A percentile compares a stretch with the other conserved stretches of the same genome.
phyloP scores from a whole-genome alignment of 192 early-diverging fungal genomes.

The Linnemannia zychae region DNA sequence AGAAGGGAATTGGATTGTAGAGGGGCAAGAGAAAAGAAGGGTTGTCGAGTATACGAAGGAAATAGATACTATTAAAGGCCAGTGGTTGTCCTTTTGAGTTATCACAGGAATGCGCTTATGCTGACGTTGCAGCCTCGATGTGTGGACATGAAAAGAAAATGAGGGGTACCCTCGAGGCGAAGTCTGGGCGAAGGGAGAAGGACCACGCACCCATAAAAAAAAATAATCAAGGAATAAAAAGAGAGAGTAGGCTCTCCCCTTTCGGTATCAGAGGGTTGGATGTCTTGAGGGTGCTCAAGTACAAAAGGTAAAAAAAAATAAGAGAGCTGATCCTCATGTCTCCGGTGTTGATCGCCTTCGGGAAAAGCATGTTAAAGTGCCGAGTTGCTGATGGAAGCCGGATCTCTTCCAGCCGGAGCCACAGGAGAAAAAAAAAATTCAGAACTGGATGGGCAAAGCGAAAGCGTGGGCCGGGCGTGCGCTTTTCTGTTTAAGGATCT shows the following conservation, averaged over 20 bases:
- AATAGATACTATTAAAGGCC: not conserved
- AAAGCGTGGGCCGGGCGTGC: not conserved
- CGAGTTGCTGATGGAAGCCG: not conserved
- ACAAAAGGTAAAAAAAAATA: not conserved
- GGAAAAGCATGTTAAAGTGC: not conserved
- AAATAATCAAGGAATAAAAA: not conserved
- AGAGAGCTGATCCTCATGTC: not conserved
- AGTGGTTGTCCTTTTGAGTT: not conserved
- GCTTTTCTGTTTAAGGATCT: not conserved
- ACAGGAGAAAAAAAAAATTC: not conserved
- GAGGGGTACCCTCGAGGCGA: constrained; percentile 7
- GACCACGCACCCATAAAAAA: not conserved
- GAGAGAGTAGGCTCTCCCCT: not conserved
- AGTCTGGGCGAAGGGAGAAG: constrained; percentile 8
- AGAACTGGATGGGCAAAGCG: constrained; percentile 1
- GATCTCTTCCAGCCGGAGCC: constrained; percentile 5
- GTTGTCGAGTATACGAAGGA: not conserved
- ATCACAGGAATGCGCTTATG: constrained; percentile 3
- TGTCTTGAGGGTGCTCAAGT: not conserved
- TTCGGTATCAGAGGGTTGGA: not conserved
- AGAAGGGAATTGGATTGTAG: not conserved
- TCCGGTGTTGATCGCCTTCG: not conserved
- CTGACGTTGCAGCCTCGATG: not conserved
- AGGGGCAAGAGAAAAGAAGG: not conserved
- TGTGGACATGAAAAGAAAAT: not conserved